Percentiles rank a stretch among this genome's conserved stretches.
Evolutionary conservation across 306 rosid species (phyloP).

Genomic region (Malus sieversii): DNA sequence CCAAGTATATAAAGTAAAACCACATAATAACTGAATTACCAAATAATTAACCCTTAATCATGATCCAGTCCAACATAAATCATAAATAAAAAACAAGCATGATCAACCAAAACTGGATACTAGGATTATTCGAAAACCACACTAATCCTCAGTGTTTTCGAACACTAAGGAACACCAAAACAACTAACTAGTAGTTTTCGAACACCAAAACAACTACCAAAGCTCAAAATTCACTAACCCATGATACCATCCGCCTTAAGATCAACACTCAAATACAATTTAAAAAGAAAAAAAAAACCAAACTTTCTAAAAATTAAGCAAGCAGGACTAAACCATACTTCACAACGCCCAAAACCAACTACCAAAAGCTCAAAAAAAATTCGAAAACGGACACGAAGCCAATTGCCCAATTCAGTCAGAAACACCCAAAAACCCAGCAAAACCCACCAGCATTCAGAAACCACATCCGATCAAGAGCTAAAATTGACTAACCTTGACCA

Average conservation of each 20-base stretch:
- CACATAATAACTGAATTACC: not conserved
- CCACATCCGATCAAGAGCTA: not conserved
- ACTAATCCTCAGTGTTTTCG: not conserved
- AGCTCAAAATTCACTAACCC: conserved; percentile 3
- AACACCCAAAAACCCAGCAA: not conserved
- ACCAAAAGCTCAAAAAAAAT: not conserved
- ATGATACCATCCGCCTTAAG: not conserved
- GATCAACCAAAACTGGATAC: not conserved
- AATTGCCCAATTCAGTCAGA: not conserved
- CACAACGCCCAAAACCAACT: conserved; percentile 5
- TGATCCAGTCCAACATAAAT: not conserved
- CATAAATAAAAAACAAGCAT: not conserved
- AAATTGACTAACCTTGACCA: conserved; percentile 54
- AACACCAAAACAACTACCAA: not conserved
- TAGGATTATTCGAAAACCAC: not conserved
- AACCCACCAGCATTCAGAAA: not conserved
- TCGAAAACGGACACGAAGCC: not conserved
- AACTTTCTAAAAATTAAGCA: not conserved
- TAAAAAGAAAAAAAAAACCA: not conserved
- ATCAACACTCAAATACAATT: not conserved
- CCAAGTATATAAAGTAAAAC: not conserved
- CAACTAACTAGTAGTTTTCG: too few relatives aligned
- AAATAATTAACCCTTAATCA: not conserved
- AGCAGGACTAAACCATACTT: not conserved
- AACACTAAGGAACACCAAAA: not conserved